Base-by-base conservation (phyloP, 1,284 basidiomycete genomes). In the Trametes hirsuta region DNA sequence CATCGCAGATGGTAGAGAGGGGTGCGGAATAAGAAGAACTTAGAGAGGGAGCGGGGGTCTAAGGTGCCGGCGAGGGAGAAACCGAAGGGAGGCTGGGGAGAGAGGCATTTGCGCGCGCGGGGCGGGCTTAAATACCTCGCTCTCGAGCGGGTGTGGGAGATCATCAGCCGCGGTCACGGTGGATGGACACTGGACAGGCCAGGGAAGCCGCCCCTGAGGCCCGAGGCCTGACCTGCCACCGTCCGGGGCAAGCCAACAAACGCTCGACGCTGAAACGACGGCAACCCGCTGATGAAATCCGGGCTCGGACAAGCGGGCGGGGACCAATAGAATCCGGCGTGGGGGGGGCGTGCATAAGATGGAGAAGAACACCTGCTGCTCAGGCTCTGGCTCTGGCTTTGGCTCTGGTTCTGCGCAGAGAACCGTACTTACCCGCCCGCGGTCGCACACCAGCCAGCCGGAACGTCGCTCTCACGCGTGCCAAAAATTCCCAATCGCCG, bases 1-100 rank as follows among this genome's bases (percentile, higher is more conserved):
- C 67, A 69, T 69, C 51, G 42, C 65, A 61, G 47, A 51, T 8
- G 36, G 41, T 34, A 21, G 41, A 21, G 45, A 45, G 30, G 25
- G 18, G 18, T 18, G 18, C 24, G 18, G 36, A 39, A 12, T 30
- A 30, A 40, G 46, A 39, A 45, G 34, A 25, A 30, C 39, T 5
- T 34, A 22, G 41, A 30, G n/a, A 30, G 22, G 42, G 22, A 30
- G n/a, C 30, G 22, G 42, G 22, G 50, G 39, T 52, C 37, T 37
- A 50, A 47, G 53, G 42, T 49, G 47, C 37, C 11, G 41, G 35
- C 9, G 25, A 25, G 41, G 25, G 34, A 34, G 45, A 45, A 30
- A 34, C 34, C 24, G 42, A 53, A 24, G 35, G 18, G 47, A 21
- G 24, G 47, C 30, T 49, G 47, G 25, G 36, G 47, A 37, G 35